These are phyloP conservation scores for Arachis stenosperma DNA, from an alignment of 306 rosid species.

Conservation along the genomic window DNA sequence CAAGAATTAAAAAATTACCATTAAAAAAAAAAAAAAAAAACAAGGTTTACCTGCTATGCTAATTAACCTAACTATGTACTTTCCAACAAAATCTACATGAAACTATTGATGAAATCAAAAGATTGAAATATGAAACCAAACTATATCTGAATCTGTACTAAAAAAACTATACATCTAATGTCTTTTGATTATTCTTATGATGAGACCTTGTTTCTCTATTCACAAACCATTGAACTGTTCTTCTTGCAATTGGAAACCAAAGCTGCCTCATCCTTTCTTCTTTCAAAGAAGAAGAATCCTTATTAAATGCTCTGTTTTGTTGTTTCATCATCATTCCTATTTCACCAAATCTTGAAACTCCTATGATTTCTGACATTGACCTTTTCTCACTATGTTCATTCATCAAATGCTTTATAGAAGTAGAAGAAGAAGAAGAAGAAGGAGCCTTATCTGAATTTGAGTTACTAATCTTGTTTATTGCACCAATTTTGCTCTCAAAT, in stretches of 20 bases:
- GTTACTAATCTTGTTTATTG: conserved; percentile 35
- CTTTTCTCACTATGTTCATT: conserved; percentile 51
- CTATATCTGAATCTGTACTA: not conserved
- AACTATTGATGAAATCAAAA: conserved; percentile 18
- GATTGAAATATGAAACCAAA: conserved; percentile 19
- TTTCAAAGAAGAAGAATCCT: conserved; percentile 52
- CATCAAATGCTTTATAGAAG: conserved; percentile 41
- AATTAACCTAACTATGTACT: conserved; percentile 23
- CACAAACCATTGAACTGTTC: conserved; percentile 92
- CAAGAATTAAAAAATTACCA: conserved; percentile 15
- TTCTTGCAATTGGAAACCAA: conserved; percentile 89
- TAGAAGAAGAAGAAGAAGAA: conserved; percentile 38
- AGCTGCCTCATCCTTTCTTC: conserved; percentile 70
- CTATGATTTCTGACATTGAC: conserved; percentile 84
- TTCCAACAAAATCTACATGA: conserved; percentile 31
- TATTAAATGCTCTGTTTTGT: conserved; percentile 29
- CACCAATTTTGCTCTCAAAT: conserved; percentile 59
- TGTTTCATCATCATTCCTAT: conserved; percentile 36
- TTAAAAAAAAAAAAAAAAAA: conserved; percentile 26
- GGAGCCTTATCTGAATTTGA: conserved; percentile 38
- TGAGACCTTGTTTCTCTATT: conserved; percentile 76
- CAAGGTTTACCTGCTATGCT: conserved; percentile 33
- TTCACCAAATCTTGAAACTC: conserved; percentile 63
- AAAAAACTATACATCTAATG: conserved; percentile 54
- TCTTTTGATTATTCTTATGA: conserved; percentile 30